A percentile compares a stretch with the other conserved stretches of the same genome.
phyloP scores from a whole-genome alignment of 2,329 filamentous ascomycete species.

The Fonsecaea multimorphosa region DNA sequence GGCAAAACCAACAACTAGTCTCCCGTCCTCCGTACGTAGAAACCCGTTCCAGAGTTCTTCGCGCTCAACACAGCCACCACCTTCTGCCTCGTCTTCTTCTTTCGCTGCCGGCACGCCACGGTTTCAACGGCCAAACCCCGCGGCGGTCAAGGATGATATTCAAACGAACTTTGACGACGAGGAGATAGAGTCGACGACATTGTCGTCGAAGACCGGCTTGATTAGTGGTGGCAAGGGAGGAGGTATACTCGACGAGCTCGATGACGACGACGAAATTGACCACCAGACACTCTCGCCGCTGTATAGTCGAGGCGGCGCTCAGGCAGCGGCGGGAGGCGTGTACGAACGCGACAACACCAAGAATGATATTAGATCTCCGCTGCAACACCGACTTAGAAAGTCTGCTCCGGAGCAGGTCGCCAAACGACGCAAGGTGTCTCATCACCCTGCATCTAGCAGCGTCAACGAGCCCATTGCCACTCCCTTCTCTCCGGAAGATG shows the following conservation, averaged over 20 bases:
- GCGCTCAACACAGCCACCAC: slow-evolving; percentile 21
- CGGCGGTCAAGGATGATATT: slow-evolving; percentile 32
- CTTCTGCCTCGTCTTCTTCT: slow-evolving; percentile 22
- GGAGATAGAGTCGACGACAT: slow-evolving; percentile 10
- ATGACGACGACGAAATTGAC: slow-evolving; percentile 16
- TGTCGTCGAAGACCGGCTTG: not conserved
- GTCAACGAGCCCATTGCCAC: slow-evolving; percentile 22
- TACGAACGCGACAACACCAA: not conserved
- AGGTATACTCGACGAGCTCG: slow-evolving; percentile 10
- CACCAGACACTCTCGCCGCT: not conserved
- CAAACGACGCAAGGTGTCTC: slow-evolving; percentile 32
- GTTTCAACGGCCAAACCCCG: slow-evolving; percentile 22
- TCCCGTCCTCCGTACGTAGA: slow-evolving; percentile 18
- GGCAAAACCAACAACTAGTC: slow-evolving; percentile 10
- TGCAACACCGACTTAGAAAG: slow-evolving; percentile 17
- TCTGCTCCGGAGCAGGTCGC: slow-evolving; percentile 7
- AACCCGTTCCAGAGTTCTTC: slow-evolving; percentile 28
- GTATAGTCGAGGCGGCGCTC: not conserved
- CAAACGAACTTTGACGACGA: slow-evolving; percentile 34
- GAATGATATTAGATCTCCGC: slow-evolving; percentile 13
- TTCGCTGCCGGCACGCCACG: slow-evolving; percentile 28
- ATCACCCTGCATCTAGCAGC: slow-evolving; percentile 8
- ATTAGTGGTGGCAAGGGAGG: not conserved
- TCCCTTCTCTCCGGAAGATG: slow-evolving; percentile 32
- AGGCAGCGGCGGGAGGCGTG: not conserved